Evolutionary conservation across 2,329 filamentous ascomycete species (phyloP).

Genomic region (Alternaria brassicae): DNA sequence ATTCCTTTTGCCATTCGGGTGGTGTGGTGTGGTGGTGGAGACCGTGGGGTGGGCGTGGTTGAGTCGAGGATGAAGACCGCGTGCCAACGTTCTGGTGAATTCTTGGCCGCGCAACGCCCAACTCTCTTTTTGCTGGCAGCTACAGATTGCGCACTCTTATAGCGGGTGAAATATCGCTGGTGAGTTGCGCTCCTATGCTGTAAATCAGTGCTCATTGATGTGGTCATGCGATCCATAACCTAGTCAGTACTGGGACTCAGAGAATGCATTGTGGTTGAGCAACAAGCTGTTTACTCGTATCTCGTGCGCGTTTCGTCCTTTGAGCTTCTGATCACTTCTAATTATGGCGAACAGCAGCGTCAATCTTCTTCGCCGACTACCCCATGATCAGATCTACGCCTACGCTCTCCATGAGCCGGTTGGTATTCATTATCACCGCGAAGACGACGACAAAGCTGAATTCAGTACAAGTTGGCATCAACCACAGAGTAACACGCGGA

Average conservation of each 20-base stretch:
- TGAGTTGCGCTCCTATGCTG: neutral
- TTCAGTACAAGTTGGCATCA: neutral
- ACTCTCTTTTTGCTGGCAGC: neutral
- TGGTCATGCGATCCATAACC: neutral
- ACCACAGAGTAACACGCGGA: neutral
- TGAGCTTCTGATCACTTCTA: neutral
- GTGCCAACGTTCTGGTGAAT: neutral
- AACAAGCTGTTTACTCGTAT: neutral
- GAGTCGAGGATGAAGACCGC: neutral
- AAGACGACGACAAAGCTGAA: neutral
- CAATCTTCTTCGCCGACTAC: neutral
- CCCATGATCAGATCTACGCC: neutral
- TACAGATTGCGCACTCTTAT: neutral
- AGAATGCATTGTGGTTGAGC: neutral
- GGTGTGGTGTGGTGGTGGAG: neutral
- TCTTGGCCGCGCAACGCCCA: slow-evolving; percentile 1
- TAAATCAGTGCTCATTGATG: neutral
- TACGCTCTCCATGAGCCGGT: neutral
- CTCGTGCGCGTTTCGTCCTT: neutral
- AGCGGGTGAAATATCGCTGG: neutral
- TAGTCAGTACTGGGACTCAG: neutral
- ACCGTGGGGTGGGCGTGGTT: neutral
- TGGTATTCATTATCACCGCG: neutral
- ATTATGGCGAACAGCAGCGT: neutral
- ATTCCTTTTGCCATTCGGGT: neutral